Conservation (phyloP, 768 basidiomycete genomes). For the Boletus rubropictus region DNA sequence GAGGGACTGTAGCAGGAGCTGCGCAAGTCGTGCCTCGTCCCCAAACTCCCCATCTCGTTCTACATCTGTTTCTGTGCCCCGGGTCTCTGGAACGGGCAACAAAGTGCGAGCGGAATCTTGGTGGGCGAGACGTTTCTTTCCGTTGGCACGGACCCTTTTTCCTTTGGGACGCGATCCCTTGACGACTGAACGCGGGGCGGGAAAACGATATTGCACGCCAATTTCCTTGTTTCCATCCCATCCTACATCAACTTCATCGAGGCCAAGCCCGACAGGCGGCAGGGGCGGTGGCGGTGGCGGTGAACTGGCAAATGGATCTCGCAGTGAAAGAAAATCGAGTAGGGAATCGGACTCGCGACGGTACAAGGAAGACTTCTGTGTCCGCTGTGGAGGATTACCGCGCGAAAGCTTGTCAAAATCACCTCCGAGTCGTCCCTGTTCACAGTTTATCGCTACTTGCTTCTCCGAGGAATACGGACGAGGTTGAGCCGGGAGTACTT, state of each 20-base stretch:
- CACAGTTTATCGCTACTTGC: neutral
- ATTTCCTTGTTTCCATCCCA: slow-evolving; percentile 24
- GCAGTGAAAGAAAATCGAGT: slow-evolving; percentile 31
- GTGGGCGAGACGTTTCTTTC: slow-evolving; percentile 20
- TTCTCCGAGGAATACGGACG: slow-evolving; percentile 8
- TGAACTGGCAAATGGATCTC: slow-evolving; percentile 31
- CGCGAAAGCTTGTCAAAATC: neutral
- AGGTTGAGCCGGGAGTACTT: slow-evolving; percentile 21
- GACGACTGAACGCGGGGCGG: slow-evolving; percentile 28
- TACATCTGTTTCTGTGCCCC: slow-evolving; percentile 14
- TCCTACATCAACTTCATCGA: slow-evolving; percentile 26
- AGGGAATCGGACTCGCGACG: slow-evolving; percentile 23
- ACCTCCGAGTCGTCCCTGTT: neutral
- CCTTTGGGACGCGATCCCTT: slow-evolving; percentile 20
- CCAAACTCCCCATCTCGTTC: slow-evolving; percentile 21
- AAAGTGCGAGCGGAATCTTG: slow-evolving; percentile 27
- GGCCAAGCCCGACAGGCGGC: slow-evolving; percentile 24
- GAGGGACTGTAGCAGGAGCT: slow-evolving; percentile 29
- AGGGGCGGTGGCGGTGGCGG: slow-evolving; percentile 31
- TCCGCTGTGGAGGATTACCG: slow-evolving; percentile 3
- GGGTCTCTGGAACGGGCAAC: slow-evolving; percentile 19
- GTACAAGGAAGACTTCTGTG: slow-evolving; percentile 18
- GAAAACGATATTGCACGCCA: slow-evolving; percentile 28
- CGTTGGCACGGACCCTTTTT: slow-evolving; percentile 12
- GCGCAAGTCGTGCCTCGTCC: slow-evolving; percentile 27